Base-by-base conservation (phyloP, 106 monocot species). In the Triglochin maritima region DNA sequence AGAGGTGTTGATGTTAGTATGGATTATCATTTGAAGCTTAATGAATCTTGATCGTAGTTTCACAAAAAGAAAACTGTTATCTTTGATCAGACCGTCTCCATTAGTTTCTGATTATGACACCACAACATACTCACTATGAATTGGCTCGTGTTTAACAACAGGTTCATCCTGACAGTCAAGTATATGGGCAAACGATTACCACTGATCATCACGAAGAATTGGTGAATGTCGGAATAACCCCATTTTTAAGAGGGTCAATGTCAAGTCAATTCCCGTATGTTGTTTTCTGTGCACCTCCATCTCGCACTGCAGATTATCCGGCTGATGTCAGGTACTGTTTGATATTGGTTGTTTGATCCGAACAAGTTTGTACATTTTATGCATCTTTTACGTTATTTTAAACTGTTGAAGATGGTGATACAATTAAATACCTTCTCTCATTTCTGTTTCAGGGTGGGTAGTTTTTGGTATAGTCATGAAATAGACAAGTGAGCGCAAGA, bases 281-380 rank as follows among this genome's bases (percentile, higher is more conserved):
- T 49, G 44, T 71, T 49, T 71, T 71, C 59, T 71, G 70, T 12
- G 70, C 70, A 49, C 70, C 70, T 59, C 70, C 70, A 71, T 71
- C 58, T 29, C n/a, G 60, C 6, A 71, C 47, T 71, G 59, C 48
- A 41, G 49, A 71, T 60, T 71, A 71, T 60, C 44, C 59, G 29
- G 49, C 13, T 10, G 70, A 70, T 15, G n/a, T 70, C 58, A 70
- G 60, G 70, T 70, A 56, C 43, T 49, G 64, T 16, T 29, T 29
- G 2, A 17, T 14, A 14, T 59, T 59, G 41, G 29, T 7, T 59
- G 59, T 4, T 0, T 7, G 11, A 8, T 52, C 11, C 11, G 2
- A 11, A 52, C 52, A 8, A 52, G 9, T 8, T 1, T 29, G 29
- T 29, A 29, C 29, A 52, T 52, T 52, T 8, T 52, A 0, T 52